Conservation (phyloP, 108 stramenopile genomes). For the Pseudonitzschia multistriata region DNA sequence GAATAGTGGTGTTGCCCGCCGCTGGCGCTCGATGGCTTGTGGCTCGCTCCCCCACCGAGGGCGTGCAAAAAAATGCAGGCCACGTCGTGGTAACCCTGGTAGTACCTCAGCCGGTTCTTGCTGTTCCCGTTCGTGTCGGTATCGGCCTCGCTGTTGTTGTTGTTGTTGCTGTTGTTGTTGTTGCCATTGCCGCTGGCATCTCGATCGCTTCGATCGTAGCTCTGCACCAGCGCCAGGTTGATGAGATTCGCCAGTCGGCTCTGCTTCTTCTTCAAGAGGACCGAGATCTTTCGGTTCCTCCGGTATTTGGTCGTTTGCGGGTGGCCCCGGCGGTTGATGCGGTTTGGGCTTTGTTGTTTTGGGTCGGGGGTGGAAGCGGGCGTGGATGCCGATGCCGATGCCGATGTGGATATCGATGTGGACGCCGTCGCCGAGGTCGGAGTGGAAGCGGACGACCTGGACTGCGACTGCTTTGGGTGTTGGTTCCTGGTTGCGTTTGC, state of each 20-base stretch:
- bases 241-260: constrained; percentile 71
- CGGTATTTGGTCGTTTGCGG: background rate
- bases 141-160: background rate
- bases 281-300: constrained; percentile 21
- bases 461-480: constrained; percentile 46
- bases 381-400: background rate
- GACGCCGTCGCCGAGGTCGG: constrained; percentile 4
- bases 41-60: constrained; percentile 52
- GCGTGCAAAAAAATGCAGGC: constrained; percentile 70
- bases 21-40: background rate
- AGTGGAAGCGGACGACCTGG: too few species aligned
- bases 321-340: background rate
- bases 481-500: background rate
- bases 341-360: background rate
- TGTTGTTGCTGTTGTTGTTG: background rate
- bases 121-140: constrained; percentile 5
- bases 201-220: constrained; percentile 35
- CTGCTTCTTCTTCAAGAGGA: constrained; percentile 68
- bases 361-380: too few species aligned
- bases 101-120: constrained; percentile 56
- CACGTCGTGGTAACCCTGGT: constrained; percentile 89
- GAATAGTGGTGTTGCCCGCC: constrained; percentile 5
- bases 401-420: background rate
- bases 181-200: constrained; percentile 6
- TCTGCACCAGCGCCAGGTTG: constrained; percentile 62